Evolutionary conservation across 495 filamentous ascomycete genomes (phyloP).

Genomic region (Penicillium taxi): DNA sequence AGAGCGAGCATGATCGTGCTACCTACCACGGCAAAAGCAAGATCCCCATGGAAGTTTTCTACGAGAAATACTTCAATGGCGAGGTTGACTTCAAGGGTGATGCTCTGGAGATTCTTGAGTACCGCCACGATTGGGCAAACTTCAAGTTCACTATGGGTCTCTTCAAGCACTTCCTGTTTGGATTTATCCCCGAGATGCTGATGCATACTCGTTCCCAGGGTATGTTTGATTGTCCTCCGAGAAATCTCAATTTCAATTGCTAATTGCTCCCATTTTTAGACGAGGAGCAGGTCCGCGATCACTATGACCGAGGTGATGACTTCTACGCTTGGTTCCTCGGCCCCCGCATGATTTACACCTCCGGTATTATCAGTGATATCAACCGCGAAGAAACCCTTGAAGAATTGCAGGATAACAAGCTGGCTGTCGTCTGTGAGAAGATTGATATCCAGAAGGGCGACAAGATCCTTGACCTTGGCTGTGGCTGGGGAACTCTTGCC

Average conservation of each 20-base stretch:
- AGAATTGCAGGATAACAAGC: constrained; percentile 64
- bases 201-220: constrained; percentile 63
- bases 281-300: constrained; percentile 67
- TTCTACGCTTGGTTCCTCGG: constrained; percentile 71
- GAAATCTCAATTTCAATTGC: too few relatives aligned
- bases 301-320: constrained; percentile 68
- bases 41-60: constrained; percentile 80
- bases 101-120: constrained; percentile 68
- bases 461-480: constrained; percentile 59
- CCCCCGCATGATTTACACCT: constrained; percentile 68
- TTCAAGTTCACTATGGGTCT: constrained; percentile 59
- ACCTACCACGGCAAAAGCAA: constrained; percentile 72
- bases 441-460: constrained; percentile 55
- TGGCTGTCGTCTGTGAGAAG: constrained; percentile 65
- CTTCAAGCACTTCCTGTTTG: constrained; percentile 60
- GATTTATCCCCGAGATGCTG: constrained; percentile 61
- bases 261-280: too few relatives aligned
- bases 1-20: constrained; percentile 59
- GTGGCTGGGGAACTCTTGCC: constrained; percentile 64
- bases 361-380: constrained; percentile 60
- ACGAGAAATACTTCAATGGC: constrained; percentile 83
- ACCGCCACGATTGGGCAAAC: constrained; percentile 80
- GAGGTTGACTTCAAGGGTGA: constrained; percentile 84
- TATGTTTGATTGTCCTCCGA: constrained; percentile 29
- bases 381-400: constrained; percentile 58